phyloP scores from a whole-genome alignment of 2,329 filamentous ascomycete genomes.

The Daldinia eschscholtzii region DNA sequence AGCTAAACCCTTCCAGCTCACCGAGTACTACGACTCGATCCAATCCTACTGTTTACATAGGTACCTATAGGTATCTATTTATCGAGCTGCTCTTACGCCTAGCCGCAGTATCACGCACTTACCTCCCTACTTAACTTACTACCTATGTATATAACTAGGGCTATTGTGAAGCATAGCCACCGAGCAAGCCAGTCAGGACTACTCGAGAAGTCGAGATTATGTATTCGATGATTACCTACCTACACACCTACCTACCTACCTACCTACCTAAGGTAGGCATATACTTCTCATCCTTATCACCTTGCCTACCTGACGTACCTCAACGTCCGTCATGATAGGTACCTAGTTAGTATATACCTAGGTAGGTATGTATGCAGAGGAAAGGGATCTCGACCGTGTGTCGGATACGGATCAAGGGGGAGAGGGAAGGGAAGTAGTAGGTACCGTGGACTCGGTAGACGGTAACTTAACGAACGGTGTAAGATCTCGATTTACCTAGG shows the following conservation, averaged over 20 bases:
- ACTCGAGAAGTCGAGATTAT: too few relatives aligned
- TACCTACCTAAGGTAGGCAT: too few relatives aligned
- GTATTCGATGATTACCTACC: too few relatives aligned
- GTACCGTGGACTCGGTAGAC: not conserved
- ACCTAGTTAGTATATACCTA: not conserved
- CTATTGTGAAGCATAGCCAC: too few relatives aligned
- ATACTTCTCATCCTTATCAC: too few relatives aligned
- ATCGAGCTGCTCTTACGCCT: not conserved
- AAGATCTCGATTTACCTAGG: not conserved
- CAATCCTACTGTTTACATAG: not conserved
- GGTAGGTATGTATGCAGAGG: not conserved
- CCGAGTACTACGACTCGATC: not conserved
- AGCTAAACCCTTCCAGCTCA: not conserved
- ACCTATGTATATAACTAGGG: not conserved
- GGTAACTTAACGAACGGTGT: not conserved
- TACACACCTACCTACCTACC: too few relatives aligned
- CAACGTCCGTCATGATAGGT: too few relatives aligned
- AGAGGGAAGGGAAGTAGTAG: not conserved
- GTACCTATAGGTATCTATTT: not conserved
- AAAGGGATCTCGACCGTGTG: constrained; percentile 3
- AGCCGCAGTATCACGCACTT: not conserved
- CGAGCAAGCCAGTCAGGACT: too few relatives aligned
- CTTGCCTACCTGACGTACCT: too few relatives aligned
- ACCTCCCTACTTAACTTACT: too few relatives aligned
- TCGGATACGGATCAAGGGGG: constrained; percentile 19